A percentile compares a stretch with the other conserved stretches of the same genome.
Evolutionary conservation across 345 rosid genomes (phyloP).

Genomic region (Dipteronia sinensis): DNA sequence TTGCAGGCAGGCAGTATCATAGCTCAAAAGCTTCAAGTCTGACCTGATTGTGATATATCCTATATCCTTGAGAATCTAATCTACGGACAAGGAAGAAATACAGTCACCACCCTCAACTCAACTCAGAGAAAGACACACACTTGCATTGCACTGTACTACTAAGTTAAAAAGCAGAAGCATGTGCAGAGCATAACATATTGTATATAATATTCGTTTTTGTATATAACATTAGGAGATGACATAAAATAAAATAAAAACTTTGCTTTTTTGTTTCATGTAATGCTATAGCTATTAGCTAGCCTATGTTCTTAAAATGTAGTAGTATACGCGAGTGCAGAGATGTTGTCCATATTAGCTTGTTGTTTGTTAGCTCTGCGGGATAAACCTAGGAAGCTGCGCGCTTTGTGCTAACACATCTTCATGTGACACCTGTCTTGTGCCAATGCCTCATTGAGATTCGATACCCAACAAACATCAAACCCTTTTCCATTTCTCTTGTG

Average conservation of each 20-base stretch:
- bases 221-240: too few species aligned
- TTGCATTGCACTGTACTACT: neutral
- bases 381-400: constrained; percentile 16
- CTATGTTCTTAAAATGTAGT: too few species aligned
- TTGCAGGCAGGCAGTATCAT: neutral
- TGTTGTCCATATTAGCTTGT: neutral
- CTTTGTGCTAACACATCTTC: neutral
- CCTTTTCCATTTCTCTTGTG: neutral
- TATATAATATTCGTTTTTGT: neutral
- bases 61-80: neutral
- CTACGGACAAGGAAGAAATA: neutral
- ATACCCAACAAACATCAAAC: neutral
- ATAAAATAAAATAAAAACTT: neutral
- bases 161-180: neutral
- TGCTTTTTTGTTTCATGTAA: neutral
- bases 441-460: constrained; percentile 32
- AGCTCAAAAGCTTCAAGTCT: neutral
- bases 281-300: neutral
- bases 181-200: neutral
- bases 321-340: neutral
- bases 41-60: neutral
- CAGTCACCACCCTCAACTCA: neutral
- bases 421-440: constrained; percentile 16
- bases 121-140: neutral
- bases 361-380: constrained; percentile 9